Percentiles rank a stretch among this genome's conserved stretches.
Conservation (phyloP, 495 filamentous ascomycete species). For the Corynascus novoguineensis region DNA sequence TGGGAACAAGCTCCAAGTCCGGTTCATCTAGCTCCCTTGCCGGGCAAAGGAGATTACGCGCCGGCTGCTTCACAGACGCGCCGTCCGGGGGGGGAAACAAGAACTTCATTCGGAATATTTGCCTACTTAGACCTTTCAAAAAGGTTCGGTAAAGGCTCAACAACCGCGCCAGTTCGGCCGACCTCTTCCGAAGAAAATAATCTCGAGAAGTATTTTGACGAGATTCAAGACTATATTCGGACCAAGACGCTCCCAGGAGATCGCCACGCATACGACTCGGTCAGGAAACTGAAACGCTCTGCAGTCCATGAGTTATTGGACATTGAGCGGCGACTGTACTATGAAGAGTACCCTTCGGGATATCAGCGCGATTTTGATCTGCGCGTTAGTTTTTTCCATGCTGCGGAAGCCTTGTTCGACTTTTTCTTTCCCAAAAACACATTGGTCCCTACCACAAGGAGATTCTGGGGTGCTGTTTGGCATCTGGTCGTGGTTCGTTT, state of each 20-base stretch:
- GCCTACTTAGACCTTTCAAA: not conserved
- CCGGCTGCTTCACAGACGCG: not conserved
- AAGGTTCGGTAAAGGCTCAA: not conserved
- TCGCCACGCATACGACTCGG: conserved; percentile 10
- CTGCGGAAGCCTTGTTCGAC: conserved; percentile 29
- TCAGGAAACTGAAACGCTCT: not conserved
- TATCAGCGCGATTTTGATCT: conserved; percentile 19
- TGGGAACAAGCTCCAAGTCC: too few species aligned
- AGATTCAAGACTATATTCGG: conserved; percentile 10
- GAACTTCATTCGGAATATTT: not conserved
- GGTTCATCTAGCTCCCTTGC: not conserved
- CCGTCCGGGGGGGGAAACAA: too few species aligned
- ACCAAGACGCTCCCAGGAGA: conserved; percentile 17
- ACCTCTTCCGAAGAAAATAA: not conserved
- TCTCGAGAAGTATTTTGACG: too few species aligned
- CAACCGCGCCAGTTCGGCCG: not conserved
- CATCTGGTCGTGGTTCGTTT: conserved; percentile 22
- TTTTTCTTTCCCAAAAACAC: conserved; percentile 31
- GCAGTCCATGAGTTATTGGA: not conserved
- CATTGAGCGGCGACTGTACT: not conserved
- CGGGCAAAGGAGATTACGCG: not conserved
- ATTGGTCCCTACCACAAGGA: conserved; percentile 22
- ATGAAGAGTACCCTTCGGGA: too few species aligned
- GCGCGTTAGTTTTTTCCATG: conserved; percentile 29
- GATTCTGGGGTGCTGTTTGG: conserved; percentile 36